These are phyloP conservation scores for Rhodosporidiobolus odoratus DNA, from an alignment of 768 basidiomycete genomes.

Conservation along the genomic window DNA sequence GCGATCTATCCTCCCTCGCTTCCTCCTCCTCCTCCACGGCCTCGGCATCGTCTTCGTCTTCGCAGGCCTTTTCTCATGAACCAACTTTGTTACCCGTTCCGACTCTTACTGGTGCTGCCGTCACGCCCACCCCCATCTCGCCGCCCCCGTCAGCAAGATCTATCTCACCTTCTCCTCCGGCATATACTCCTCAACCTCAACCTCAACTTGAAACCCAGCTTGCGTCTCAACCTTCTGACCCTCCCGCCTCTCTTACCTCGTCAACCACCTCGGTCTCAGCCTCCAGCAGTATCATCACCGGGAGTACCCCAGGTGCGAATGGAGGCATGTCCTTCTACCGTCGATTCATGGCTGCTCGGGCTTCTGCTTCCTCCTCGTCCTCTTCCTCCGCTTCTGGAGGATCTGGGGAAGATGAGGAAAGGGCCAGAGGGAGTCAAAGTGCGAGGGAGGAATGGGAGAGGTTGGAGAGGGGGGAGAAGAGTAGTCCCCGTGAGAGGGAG, in stretches of 20 bases:
- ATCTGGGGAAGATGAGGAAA: no score
- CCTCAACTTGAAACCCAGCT: no score
- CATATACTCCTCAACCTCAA: neutral
- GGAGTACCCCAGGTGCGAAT: neutral
- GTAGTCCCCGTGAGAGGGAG: no score
- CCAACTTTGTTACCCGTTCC: no score
- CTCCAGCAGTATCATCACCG: neutral
- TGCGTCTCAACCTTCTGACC: neutral
- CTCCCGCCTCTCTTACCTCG: neutral
- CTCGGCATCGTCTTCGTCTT: no score
- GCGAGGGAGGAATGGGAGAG: constrained; percentile 29
- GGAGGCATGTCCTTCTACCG: constrained; percentile 27
- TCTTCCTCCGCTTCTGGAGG: no score
- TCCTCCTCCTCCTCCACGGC: neutral
- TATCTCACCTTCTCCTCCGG: neutral
- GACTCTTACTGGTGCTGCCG: neutral
- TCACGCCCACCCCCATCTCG: neutral
- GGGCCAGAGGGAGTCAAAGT: neutral
- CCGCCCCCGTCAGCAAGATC: neutral
- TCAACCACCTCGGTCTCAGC: neutral
- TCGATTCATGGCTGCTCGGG: constrained; percentile 20
- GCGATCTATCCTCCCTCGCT: neutral
- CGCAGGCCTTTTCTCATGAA: no score
- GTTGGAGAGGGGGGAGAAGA: constrained; percentile 28
- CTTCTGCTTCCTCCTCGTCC: no score